These are phyloP conservation scores for Mollisia scopiformis DNA, from an alignment of 2,329 filamentous ascomycete genomes.

Conservation along the genomic window DNA sequence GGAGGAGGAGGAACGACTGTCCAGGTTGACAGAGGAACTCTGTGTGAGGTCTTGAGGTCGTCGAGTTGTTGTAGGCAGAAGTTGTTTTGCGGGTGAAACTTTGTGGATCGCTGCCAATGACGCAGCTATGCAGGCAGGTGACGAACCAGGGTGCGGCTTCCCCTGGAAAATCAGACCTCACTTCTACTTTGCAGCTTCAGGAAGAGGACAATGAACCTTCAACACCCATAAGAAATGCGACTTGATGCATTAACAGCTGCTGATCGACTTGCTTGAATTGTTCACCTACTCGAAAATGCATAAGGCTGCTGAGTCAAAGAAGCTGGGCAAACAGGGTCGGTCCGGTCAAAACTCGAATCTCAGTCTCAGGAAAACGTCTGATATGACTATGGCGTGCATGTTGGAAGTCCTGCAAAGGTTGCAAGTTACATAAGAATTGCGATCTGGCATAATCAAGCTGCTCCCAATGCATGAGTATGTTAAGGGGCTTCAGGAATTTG, in stretches of 20 bases:
- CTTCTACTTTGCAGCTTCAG: background rate
- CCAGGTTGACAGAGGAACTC: background rate
- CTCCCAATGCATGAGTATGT: no score
- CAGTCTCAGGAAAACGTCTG: no score
- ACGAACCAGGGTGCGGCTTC: background rate
- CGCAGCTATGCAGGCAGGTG: conserved; percentile 1
- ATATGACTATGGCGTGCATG: no score
- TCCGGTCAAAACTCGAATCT: no score
- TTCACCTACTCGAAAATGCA: background rate
- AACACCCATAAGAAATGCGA: background rate
- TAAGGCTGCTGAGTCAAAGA: no score
- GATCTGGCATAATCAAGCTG: no score
- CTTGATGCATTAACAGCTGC: background rate
- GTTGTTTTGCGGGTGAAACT: background rate
- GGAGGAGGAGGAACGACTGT: background rate
- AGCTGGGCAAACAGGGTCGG: no score
- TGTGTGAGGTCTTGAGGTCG: background rate
- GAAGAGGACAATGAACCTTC: background rate
- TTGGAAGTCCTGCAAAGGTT: no score
- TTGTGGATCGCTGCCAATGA: conserved; percentile 6
- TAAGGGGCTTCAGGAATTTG: no score
- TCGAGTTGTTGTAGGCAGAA: background rate
- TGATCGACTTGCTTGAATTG: background rate
- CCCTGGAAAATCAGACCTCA: background rate
- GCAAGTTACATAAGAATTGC: no score